These are phyloP conservation scores for Apiospora sp. DNA, from an alignment of 2,329 filamentous ascomycete genomes.

Conservation along the genomic window DNA sequence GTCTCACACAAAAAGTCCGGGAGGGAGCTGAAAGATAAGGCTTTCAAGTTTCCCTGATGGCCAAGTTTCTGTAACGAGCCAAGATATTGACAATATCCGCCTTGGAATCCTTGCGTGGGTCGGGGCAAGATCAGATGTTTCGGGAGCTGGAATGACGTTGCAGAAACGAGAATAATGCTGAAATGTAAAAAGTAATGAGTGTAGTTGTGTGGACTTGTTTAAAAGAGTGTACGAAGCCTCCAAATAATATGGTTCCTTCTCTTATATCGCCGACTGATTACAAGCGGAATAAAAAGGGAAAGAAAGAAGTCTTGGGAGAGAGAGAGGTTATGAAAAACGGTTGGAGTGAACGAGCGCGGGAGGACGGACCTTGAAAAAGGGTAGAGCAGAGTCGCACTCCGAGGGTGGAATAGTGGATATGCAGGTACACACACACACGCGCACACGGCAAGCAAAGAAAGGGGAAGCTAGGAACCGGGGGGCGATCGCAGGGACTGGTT, in stretches of 20 bases:
- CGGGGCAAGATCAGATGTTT: slow-evolving; percentile 16
- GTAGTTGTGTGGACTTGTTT: not conserved
- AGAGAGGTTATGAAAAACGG: not conserved
- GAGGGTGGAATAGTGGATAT: not conserved
- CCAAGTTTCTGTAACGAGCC: slow-evolving; percentile 19
- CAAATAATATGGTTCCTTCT: slow-evolving; percentile 14
- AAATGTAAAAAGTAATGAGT: slow-evolving; percentile 22
- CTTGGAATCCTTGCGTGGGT: slow-evolving; percentile 15
- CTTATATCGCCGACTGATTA: slow-evolving; percentile 1
- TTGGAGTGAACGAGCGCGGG: not conserved
- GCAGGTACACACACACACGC: not conserved
- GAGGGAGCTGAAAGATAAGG: not conserved
- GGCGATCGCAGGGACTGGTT: not conserved
- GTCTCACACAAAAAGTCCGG: not conserved
- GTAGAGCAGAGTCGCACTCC: not conserved
- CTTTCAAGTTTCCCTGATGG: slow-evolving; percentile 24
- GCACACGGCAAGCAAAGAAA: not conserved
- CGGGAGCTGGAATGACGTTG: slow-evolving; percentile 24
- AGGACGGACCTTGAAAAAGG: slow-evolving; percentile 16
- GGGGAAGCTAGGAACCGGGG: not conserved
- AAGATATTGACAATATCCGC: slow-evolving; percentile 6
- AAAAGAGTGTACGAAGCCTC: slow-evolving; percentile 21
- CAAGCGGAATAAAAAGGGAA: slow-evolving; percentile 17
- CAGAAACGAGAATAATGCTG: not conserved
- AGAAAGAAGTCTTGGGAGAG: slow-evolving; percentile 12